Evolutionary conservation across 2,329 filamentous ascomycete genomes (phyloP), one percentile per base, ranked within the genome.

Genomic region (Aureobasidium namibiae): DNA sequence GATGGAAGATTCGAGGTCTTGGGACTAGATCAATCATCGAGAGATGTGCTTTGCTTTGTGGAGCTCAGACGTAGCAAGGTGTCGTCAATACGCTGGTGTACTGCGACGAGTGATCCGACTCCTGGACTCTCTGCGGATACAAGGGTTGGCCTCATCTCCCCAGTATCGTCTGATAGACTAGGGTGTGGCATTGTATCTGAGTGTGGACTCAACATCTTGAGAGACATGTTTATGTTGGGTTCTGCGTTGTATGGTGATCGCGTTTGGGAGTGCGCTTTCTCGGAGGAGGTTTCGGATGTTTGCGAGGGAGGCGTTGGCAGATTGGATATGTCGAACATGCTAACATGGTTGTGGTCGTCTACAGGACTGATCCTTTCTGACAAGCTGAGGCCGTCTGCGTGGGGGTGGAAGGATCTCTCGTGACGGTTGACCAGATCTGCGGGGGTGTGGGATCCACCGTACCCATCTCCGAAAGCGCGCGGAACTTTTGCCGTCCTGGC

Each of bases 371-470:
- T 9, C 8, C 41, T 45, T 41, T 60, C 39, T 4, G 29, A 31
- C 5, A 31, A 10, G 29, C 10, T 31, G 29, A 41, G 4, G 50
- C 54, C n/a, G 42, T 48, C 16, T 53, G 41, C 59, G 39, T 56
- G 31, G 23, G 59, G 49, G 23, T 60, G 59, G 21, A 60, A 46
- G 2, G 59, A 56, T 21, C 45, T 60, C 34, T 56, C 59, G 24
- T 60, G 50, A 14, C 59, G 38, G 4, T 48, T 53, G 14, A 60
- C 59, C 29, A 60, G 24, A 33, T 60, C 59, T 31, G 29, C 29
- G 29, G 29, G 29, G 29, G 29, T 31, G 29, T 6, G 29, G 29
- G 29, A 10, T 31, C 29, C n/a, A n/a, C n/a, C n/a, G n/a, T n/a
- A 31, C 10, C 29, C 29, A 31, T 31, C 10, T 31, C 29, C 29